A percentile compares a stretch with the other conserved stretches of the same genome.
phyloP scores from a whole-genome alignment of 2,329 filamentous ascomycete species.

The Diaporthe velutina region DNA sequence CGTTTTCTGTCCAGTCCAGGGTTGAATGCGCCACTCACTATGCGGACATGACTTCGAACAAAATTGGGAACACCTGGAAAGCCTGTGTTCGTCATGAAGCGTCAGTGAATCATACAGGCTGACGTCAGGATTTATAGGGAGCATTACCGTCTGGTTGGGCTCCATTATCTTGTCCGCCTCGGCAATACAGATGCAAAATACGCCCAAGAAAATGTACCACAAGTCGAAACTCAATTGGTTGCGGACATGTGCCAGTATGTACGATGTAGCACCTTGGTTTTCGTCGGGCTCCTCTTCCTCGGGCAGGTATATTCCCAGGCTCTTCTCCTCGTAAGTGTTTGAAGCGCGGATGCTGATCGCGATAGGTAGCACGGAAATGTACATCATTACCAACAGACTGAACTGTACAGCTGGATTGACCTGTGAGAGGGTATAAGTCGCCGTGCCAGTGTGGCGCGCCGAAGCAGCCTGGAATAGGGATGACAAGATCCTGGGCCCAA shows the following conservation, averaged over 20 bases:
- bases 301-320: slow-evolving; percentile 64
- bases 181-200: slow-evolving; percentile 51
- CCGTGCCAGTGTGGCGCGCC: slow-evolving; percentile 61
- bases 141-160: slow-evolving; percentile 15
- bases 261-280: slow-evolving; percentile 45
- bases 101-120: background rate
- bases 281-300: slow-evolving; percentile 44
- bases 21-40: background rate
- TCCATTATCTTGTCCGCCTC: slow-evolving; percentile 37
- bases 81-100: background rate
- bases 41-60: slow-evolving; percentile 25
- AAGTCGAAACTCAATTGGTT: slow-evolving; percentile 56
- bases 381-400: slow-evolving; percentile 75
- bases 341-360: slow-evolving; percentile 72
- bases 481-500: slow-evolving; percentile 63
- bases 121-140: background rate
- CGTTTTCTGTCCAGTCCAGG: too few species aligned
- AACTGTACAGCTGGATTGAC: slow-evolving; percentile 69
- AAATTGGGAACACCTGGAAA: slow-evolving; percentile 10
- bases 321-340: slow-evolving; percentile 73
- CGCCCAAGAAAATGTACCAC: slow-evolving; percentile 54
- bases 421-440: slow-evolving; percentile 61
- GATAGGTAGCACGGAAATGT: slow-evolving; percentile 72
- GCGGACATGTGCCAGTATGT: slow-evolving; percentile 48
- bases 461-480: slow-evolving; percentile 70